Evolutionary conservation across 495 filamentous ascomycete genomes (phyloP), one percentile per base, ranked within the genome.

Genomic region (Cryomyces minteri): DNA sequence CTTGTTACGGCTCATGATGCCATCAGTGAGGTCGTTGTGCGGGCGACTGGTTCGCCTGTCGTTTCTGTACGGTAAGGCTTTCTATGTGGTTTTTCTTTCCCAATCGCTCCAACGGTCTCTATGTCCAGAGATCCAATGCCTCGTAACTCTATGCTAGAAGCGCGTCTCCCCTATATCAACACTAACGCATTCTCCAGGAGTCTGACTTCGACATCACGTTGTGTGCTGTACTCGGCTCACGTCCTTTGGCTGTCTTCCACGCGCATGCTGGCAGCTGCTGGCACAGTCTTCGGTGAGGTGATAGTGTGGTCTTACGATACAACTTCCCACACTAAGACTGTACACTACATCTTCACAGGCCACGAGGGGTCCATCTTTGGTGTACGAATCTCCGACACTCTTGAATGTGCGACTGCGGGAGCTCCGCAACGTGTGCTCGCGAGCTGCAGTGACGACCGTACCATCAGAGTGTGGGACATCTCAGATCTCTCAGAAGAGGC

Each of bases 281-380:
- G 90, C 0, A 95, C 92, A 0, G 86, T 84, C 0, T 95, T 94
- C 59, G 90, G 90, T 1, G 86, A 96, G 58, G 80, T 95, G 30
- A 66, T 94, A 9, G 71, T 94, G 4, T 96, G 88, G 88, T 88
- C 80, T 47, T 8, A 6, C 25, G 18, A 4, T 31, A 12, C 7
- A 6, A 9, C 60, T 66, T 38, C 51, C 69, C 25, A 37, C 1
- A 38, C 14, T 18, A 31, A 5, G 38, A 51, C 39, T 33, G 45
- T 84, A 12, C 75, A 90, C 39, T 74, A 74, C 45, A 76, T 80
- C 29, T 84, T 96, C 50, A 74, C 74, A 5, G 92, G 87, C 0
- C 90, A 99, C 52, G 86, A 96, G 49, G 90, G 90, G 0, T 95
- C 90, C 0, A 77, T 96, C 5, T 96, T 94, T 51, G 87, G 82